Base-by-base conservation (phyloP, 116 monocot genomes). In the Zostera marina region DNA sequence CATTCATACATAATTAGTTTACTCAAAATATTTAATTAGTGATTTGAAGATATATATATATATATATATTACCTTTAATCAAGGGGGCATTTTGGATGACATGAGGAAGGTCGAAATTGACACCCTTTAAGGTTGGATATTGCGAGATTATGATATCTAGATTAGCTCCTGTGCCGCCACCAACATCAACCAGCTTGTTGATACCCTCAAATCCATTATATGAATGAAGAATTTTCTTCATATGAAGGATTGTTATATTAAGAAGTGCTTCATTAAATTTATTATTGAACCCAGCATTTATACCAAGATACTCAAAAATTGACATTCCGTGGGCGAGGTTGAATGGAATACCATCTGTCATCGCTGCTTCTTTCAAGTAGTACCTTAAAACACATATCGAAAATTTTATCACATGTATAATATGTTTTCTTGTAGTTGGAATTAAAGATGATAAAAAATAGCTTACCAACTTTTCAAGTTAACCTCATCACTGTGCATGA, bases 181-280 rank as follows among this genome's bases (percentile, higher is more conserved):
- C 26, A 26, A 26, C 26, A 26, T 26, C 26, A 26, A 26, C 26
- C 26, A 26, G 4, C 4, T 1, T 26, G 26, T 26, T 26, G 26
- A 26, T 1, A 26, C 26, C 26, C 26, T 26, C 26, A 52, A 83
- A 83, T 3, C 83, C 83, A 10, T 11, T 7, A 67, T 79, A 83
- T 22, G 61, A 4, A 11, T 64, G 44, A 13, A 83, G 61, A 11
- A 79, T 56, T 56, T 64, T 79, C 60, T 68, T 75, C 24, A 73
- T 64, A 46, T 63, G 56, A 11, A 83, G 53, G 63, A 52, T 61
- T 14, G 76, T 76, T 66, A 68, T 59, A 47, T 63, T 60, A 23
- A 63, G 70, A 78, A 83, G 75, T 3, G 60, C 83, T 11, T 69
- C 70, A 53, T 83, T 83, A 75, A 83, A 83, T 41, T 76, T 67